Base-by-base conservation (phyloP, 2,329 filamentous ascomycete species). In the Diaporthe velutina region DNA sequence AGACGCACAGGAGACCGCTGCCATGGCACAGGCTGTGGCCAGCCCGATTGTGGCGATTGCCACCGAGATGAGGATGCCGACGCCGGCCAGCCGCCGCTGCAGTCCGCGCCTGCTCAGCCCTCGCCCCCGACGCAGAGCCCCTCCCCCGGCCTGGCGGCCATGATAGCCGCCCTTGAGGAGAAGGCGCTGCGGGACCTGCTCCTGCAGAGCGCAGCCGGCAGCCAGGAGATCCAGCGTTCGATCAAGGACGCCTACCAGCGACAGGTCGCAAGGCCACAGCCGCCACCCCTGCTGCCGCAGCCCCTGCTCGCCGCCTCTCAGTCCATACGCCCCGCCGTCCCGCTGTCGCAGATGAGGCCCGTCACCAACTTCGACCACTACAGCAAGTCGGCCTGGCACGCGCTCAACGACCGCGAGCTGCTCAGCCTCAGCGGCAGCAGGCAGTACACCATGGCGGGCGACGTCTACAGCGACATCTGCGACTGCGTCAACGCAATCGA, bases 301-400 rank as follows among this genome's bases (percentile, higher is more conserved):
- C 54, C 54, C 2, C 40, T 48, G 8, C 54, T 58, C 54, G 57
- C 25, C 52, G 13, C n/a, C n/a, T n/a, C 54, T 5, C 68, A 58
- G 42, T 5, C 68, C 40, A 22, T n/a, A 2, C 66, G 66, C 48
- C 35, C 66, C 1, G 50, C 66, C 30, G 19, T 70, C 50, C 66
- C 66, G 48, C 48, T 70, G 30, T 70, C 66, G 48, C 45, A 70
- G 15, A 71, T 60, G 54, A 57, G 48, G 68, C 68, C 68, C 54
- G 71, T 73, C 42, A 54, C 58, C 42, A 67, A 73, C 71, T 73
- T 73, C 50, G 71, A 73, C 58, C 42, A 48, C 48, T 73, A 73
- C 71, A 67, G 58, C 71, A 73, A 73, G 71, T 54, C 48, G 28
- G 71, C 71, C 8, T 73, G 71, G 71, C 60, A 73, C 60, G 57